phyloP scores from a whole-genome alignment of 306 rosid species.

The Morella rubra region DNA sequence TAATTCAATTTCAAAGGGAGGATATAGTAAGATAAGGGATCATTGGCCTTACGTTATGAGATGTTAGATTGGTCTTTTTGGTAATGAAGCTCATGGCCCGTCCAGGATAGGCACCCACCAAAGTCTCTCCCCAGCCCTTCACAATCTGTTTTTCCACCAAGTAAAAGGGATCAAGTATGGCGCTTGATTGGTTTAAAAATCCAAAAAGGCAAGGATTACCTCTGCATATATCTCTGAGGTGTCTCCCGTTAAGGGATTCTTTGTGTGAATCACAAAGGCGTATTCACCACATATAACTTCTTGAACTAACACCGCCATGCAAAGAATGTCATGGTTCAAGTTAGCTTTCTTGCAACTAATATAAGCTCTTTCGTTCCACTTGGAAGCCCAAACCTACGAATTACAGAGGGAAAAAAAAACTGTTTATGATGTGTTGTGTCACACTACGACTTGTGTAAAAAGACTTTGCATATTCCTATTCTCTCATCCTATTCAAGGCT shows the following conservation, averaged over 20 bases:
- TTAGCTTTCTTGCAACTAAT: conserved; percentile 32
- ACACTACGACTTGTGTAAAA: not conserved
- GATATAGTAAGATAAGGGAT: not conserved
- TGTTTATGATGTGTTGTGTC: not conserved
- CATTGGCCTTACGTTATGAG: conserved; percentile 27
- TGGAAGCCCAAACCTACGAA: conserved; percentile 44
- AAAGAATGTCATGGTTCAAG: conserved; percentile 27
- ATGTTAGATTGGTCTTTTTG: conserved; percentile 28
- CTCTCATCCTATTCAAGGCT: not conserved
- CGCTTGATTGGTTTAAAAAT: conserved; percentile 4
- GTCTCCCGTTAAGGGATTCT: conserved; percentile 29
- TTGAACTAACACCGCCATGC: conserved; percentile 40
- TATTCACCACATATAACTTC: conserved; percentile 35
- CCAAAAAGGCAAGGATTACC: conserved; percentile 18
- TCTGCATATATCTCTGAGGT: conserved; percentile 36
- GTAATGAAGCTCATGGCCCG: conserved; percentile 38
- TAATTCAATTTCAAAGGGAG: not conserved
- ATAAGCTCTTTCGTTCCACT: conserved; percentile 43
- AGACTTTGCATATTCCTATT: not conserved
- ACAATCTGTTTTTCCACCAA: conserved; percentile 33
- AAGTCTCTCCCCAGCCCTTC: conserved; percentile 40
- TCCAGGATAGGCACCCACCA: conserved; percentile 36
- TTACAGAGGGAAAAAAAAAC: not conserved
- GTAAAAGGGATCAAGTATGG: not conserved
- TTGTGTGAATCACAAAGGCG: conserved; percentile 41